Base-by-base conservation (phyloP, 352 stramenopile species). In the Phytophthora hibernalis region DNA sequence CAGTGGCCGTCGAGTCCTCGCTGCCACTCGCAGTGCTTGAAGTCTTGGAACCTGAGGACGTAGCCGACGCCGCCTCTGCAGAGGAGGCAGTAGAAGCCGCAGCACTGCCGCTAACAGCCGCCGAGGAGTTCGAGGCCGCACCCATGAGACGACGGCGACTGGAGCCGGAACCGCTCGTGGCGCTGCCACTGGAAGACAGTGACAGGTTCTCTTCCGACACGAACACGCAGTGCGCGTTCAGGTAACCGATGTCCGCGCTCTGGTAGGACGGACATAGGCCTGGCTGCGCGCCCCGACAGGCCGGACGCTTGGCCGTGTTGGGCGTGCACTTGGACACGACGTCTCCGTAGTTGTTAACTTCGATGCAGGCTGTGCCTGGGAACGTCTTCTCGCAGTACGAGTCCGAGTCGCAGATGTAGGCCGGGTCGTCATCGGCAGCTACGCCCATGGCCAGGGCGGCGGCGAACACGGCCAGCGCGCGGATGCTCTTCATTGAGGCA, bases 141-240 rank as follows among this genome's bases (percentile, higher is more conserved):
- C n/a, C 54, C 54, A 71, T 68, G 10, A 76, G 54, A 38, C 67
- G 67, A 40, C 66, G 72, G 31, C 61, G 58, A 11, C 24, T 40
- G 4, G 47, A 61, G 5, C 53, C 55, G 13, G 73, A 76, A 26
- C 62, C 37, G 30, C 55, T 68, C 21, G 56, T 70, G 35, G 37
- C 56, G 26, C 48, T 67, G 31, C 47, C 58, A 11, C 70, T 74
- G n/a, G 52, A 67, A 22, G 53, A 74, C 43, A 70, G 44, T 6
- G 43, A 61, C 18, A 76, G 13, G 18, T 56, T 70, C 51, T 91
- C 76, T 70, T 92, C 83, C 13, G 85, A 79, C 24, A 92, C 83
- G 26, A 96, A 92, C 3, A 96, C 74, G 52, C 87, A 96, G 68
- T 96, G 87, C 20, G 86, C 79, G 57, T 96, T 94, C 13, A 96